These are phyloP conservation scores for Globisporangium uncinulatum DNA, from an alignment of 352 stramenopile genomes.

Conservation along the genomic window DNA sequence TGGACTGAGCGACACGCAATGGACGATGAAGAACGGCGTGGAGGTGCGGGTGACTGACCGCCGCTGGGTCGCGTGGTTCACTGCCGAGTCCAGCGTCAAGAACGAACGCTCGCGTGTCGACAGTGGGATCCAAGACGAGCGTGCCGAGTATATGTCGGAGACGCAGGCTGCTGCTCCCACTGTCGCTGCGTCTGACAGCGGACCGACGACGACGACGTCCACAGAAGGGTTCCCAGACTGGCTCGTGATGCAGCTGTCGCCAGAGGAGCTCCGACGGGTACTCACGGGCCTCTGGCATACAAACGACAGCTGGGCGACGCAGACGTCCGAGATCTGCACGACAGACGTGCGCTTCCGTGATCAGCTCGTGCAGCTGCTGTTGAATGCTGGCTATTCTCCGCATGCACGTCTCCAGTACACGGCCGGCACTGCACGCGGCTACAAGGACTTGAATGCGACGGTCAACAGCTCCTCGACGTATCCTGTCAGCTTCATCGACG, in stretches of 20 bases:
- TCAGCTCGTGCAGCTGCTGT: slow-evolving; percentile 10
- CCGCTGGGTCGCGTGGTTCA: slow-evolving; percentile 10
- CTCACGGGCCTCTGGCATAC: slow-evolving; percentile 6
- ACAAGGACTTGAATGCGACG: slow-evolving; percentile 5
- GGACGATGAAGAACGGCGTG: slow-evolving; percentile 1
- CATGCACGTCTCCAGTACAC: slow-evolving; percentile 7
- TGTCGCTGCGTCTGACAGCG: slow-evolving; percentile 1
- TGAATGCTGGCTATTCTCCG: slow-evolving; percentile 11
- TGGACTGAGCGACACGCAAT: slow-evolving; percentile 9
- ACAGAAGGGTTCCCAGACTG: slow-evolving; percentile 4
- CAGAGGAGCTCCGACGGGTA: slow-evolving; percentile 7
- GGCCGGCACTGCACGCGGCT: slow-evolving; percentile 1
- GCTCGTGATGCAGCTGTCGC: slow-evolving; percentile 10
- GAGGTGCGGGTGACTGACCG: slow-evolving; percentile 5
- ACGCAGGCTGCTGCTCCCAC: neutral
- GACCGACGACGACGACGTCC: slow-evolving; percentile 1
- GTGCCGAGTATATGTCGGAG: neutral
- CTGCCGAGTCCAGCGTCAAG: slow-evolving; percentile 8
- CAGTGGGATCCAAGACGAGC: slow-evolving; percentile 6
- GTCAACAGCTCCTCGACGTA: slow-evolving; percentile 1
- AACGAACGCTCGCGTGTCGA: neutral
- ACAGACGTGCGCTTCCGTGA: slow-evolving; percentile 2
- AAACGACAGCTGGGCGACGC: slow-evolving; percentile 4
- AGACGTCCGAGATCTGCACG: slow-evolving; percentile 6
- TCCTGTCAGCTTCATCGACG: slow-evolving; percentile 8